A percentile compares a stretch with the other conserved stretches of the same genome.
These are phyloP conservation scores for Aspergillus sp. DNA, from an alignment of 2,329 filamentous ascomycete genomes.

Conservation along the genomic window DNA sequence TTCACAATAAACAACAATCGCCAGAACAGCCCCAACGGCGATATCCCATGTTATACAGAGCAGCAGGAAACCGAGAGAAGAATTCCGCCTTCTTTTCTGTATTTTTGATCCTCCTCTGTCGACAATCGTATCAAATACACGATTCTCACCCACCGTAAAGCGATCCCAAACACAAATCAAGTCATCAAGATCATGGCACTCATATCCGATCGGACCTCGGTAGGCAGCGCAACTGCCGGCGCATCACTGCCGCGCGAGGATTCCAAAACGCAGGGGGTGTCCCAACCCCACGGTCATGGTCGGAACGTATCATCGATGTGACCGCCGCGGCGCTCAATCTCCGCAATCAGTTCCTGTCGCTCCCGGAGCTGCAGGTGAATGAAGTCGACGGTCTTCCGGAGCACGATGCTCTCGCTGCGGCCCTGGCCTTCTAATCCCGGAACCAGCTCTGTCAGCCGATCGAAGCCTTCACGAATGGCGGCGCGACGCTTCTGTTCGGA, in stretches of 20 bases:
- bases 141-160: not conserved
- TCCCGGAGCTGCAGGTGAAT: conserved; percentile 60
- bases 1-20: not conserved
- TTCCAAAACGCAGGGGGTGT: not conserved
- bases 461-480: conserved; percentile 80
- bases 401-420: conserved; percentile 79
- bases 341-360: conserved; percentile 56
- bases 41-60: not conserved
- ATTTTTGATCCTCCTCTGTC: not conserved
- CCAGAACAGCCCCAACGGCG: not conserved
- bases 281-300: conserved; percentile 3
- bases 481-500: conserved; percentile 64
- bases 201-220: conserved; percentile 1
- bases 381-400: conserved; percentile 67
- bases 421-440: conserved; percentile 80
- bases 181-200: conserved; percentile 5
- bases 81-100: not conserved
- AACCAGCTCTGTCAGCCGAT: conserved; percentile 74
- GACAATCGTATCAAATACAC: not conserved
- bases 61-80: not conserved
- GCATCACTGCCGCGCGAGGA: not conserved
- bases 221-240: not conserved
- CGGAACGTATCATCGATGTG: conserved; percentile 46
- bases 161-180: not conserved
- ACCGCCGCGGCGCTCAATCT: conserved; percentile 59